phyloP scores from a whole-genome alignment of 331 rosid species.

The Erythrophleum ivorense region DNA sequence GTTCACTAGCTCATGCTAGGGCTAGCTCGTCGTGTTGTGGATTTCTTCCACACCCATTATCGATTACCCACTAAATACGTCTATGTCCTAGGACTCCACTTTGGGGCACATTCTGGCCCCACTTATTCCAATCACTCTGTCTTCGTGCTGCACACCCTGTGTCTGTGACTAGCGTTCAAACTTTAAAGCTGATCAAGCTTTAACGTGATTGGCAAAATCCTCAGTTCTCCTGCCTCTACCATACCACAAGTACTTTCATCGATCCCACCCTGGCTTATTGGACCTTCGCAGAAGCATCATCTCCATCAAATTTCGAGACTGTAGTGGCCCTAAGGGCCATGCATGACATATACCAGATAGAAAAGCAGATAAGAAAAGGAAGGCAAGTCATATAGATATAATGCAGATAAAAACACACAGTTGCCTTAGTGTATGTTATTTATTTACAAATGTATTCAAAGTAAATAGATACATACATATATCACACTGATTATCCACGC shows the following conservation, averaged over 20 bases:
- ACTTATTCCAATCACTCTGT: slow-evolving; percentile 10
- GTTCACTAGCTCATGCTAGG: slow-evolving; percentile 6
- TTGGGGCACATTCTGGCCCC: slow-evolving; percentile 12
- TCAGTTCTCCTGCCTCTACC: not conserved
- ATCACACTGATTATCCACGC: slow-evolving; percentile 17
- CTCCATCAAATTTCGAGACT: slow-evolving; percentile 5
- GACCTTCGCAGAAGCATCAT: not conserved
- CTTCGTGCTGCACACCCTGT: not conserved
- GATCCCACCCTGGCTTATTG: not conserved
- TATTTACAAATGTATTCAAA: slow-evolving; percentile 21
- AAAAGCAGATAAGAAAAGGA: not conserved
- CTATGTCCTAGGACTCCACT: not conserved
- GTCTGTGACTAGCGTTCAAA: not conserved
- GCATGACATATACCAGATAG: not conserved
- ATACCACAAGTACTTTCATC: not conserved
- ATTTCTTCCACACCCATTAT: not conserved
- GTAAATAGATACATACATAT: not conserved
- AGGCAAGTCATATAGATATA: not conserved
- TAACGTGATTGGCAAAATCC: not conserved
- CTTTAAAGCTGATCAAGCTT: not conserved
- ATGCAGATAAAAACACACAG: too few relatives aligned
- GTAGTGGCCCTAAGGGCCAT: not conserved
- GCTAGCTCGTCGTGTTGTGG: not conserved
- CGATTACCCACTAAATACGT: not conserved
- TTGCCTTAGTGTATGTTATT: not conserved